A percentile compares a stretch with the other conserved stretches of the same genome.
Conservation (phyloP, 2,329 filamentous ascomycete genomes). For the Pyricularia pennisetigena region DNA sequence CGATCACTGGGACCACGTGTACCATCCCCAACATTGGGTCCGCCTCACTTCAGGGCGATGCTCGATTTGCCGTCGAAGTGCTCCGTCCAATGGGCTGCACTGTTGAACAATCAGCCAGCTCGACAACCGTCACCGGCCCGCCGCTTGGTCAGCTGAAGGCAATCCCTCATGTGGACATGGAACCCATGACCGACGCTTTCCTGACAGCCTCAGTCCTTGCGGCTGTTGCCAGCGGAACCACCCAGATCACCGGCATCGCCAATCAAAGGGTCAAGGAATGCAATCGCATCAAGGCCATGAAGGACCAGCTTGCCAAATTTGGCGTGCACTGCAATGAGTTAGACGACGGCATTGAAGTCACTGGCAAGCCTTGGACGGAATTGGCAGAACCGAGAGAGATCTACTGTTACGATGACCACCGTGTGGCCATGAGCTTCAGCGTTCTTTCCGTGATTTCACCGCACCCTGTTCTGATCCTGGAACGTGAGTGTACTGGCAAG, state of each 20-base stretch:
- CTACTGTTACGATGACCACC: slow-evolving; percentile 94
- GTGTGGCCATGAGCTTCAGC: slow-evolving; percentile 97
- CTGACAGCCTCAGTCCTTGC: slow-evolving; percentile 88
- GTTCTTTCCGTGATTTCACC: slow-evolving; percentile 70
- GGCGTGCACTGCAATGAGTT: slow-evolving; percentile 79
- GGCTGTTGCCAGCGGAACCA: slow-evolving; percentile 75
- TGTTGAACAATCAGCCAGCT: slow-evolving; percentile 73
- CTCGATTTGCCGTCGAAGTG: slow-evolving; percentile 85
- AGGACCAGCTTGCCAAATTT: slow-evolving; percentile 87
- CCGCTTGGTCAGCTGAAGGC: slow-evolving; percentile 61
- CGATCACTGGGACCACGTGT: slow-evolving; percentile 91
- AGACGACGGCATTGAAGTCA: slow-evolving; percentile 82
- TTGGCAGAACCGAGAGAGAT: slow-evolving; percentile 52
- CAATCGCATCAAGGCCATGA: slow-evolving; percentile 93
- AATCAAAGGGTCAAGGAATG: slow-evolving; percentile 98
- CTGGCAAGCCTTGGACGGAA: slow-evolving; percentile 37
- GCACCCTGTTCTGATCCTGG: slow-evolving; percentile 64
- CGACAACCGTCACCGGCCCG: slow-evolving; percentile 92
- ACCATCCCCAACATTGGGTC: slow-evolving; percentile 95
- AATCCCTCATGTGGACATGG: slow-evolving; percentile 85
- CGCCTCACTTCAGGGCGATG: slow-evolving; percentile 85
- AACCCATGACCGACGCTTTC: slow-evolving; percentile 98
- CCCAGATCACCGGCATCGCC: slow-evolving; percentile 85
- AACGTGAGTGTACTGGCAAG: slow-evolving; percentile 90
- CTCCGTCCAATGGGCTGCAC: slow-evolving; percentile 87